Evolutionary conservation across 495 filamentous ascomycete genomes (phyloP), one percentile per base, ranked within the genome.

Genomic region (Talaromyces thailandensis): DNA sequence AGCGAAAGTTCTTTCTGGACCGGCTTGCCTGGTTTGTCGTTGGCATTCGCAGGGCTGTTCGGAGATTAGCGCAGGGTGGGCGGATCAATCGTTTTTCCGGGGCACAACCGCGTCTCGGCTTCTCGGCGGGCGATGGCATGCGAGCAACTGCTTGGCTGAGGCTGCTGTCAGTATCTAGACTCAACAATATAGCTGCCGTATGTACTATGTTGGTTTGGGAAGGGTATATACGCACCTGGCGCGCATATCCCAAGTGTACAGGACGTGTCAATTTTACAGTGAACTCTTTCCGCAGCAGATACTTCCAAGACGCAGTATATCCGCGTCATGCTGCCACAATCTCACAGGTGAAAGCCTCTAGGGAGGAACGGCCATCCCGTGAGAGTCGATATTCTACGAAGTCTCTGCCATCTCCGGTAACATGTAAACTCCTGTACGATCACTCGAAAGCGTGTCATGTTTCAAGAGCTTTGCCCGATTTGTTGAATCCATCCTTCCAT

Each of bases 31-130:
- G 59, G 45, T 24, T 52, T 64, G 69, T 70, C 73, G 74, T 71
- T 64, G 55, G 58, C 62, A 69, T 66, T 64, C 66, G 64, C 63
- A 72, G 72, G 65, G 66, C 69, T 71, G 75, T 70, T 65, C 64
- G 67, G 56, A 63, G 65, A 64, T 65, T 58, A 64, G 65, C 59
- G 59, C 64, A 66, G 66, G 67, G 61, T 60, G 62, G 62, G 64
- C 76, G 76, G 76, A 74, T 65, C 50, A 60, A 57, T 61, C 60
- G 75, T 79, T 79, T 75, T 76, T 79, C 76, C 76, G 75, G 60
- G 9, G 5, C 7, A 53, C 48, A 14, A 28, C 43, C 11, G 50
- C 50, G 50, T 53, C 50, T 53, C 50, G 25, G 50, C 50, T 24
- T 25, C 23, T 53, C 50, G 43, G n/a, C 43, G 43, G 43, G 43